phyloP scores from a whole-genome alignment of 2,329 filamentous ascomycete species.

The Fragosphaeria purpurea region DNA sequence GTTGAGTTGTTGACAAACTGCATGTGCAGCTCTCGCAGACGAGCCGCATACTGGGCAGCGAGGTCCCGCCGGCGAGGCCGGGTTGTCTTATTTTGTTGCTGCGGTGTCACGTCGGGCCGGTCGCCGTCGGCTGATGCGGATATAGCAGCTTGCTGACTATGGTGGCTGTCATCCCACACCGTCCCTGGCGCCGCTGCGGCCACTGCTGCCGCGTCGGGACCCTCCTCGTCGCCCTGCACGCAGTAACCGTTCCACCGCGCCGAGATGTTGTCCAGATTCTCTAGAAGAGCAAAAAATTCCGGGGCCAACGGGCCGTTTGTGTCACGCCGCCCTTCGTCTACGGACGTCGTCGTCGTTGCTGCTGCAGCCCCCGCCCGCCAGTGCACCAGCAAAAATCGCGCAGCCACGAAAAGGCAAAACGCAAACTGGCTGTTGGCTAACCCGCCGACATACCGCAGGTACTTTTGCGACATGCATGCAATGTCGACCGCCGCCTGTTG shows the following conservation, averaged over 20 bases:
- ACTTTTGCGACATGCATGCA: constrained; percentile 33
- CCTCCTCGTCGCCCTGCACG: neutral
- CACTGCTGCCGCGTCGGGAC: too few species aligned
- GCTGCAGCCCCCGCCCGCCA: constrained; percentile 11
- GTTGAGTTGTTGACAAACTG: neutral
- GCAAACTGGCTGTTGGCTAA: constrained; percentile 28
- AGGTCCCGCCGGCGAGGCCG: neutral
- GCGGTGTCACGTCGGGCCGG: too few species aligned
- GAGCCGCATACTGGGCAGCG: constrained; percentile 1
- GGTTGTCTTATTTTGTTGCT: neutral
- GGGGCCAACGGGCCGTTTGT: neutral
- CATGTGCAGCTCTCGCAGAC: neutral
- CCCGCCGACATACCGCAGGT: constrained; percentile 25
- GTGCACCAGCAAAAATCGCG: constrained; percentile 28
- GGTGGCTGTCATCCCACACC: too few species aligned
- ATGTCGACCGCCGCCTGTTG: constrained; percentile 34
- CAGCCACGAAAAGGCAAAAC: constrained; percentile 35
- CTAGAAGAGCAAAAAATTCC: constrained; percentile 1
- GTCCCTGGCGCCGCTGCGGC: too few species aligned
- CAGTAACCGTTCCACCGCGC: constrained; percentile 4
- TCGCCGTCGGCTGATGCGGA: too few species aligned
- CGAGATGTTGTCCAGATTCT: constrained; percentile 3
- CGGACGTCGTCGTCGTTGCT: constrained; percentile 25
- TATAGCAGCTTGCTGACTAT: too few species aligned
- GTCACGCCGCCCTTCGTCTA: constrained; percentile 16